Evolutionary conservation across 1,139 yeast genomes (phyloP), one percentile per base, ranked within the genome.

Genomic region (Blastobotrys capitulatus): DNA sequence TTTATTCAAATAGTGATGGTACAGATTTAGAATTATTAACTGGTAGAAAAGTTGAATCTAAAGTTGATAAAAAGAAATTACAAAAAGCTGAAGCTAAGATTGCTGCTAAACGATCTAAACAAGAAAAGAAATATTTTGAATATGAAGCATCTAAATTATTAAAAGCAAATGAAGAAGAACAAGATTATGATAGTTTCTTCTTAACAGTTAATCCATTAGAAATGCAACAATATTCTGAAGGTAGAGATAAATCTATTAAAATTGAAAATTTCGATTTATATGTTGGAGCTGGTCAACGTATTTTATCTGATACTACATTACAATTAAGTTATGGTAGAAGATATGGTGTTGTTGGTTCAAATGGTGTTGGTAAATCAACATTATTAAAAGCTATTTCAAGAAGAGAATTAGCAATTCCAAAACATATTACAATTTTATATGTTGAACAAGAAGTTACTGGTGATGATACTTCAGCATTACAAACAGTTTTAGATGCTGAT

Each of bases 351-450:
- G 96, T 92, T 43, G 99, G 99, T 69, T 95, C 90, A 66, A 92
- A 92, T 72, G 99, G 99, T 89, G 89, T 94, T 61, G 99, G 99
- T 83, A 92, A 92, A 67, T 90, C 97, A 39, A 92, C 98, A 0
- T 73, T 92, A 51, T 75, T 92, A 62, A 78, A 88, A 60, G 99
- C 99, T 0, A 74, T 92, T 48, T 84, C 97, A 0, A 80, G 95
- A 67, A 84, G 99, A 78, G 98, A 92, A 66, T 75, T 92, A 58
- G 82, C 88, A 52, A 85, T 92, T 58, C 97, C 98, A 16, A 88
- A 87, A 60, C 97, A 92, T 66, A 89, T 92, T 56, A 86, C 97
- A 1, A 87, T 92, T 70, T 76, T 92, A 57, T 97, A 92, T 63
- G 99, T 92, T 51, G 99, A 92, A 66, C 99, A 92, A 76, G 99